phyloP scores from a whole-genome alignment of 2,329 filamentous ascomycete species.

The Venturia effusa region DNA sequence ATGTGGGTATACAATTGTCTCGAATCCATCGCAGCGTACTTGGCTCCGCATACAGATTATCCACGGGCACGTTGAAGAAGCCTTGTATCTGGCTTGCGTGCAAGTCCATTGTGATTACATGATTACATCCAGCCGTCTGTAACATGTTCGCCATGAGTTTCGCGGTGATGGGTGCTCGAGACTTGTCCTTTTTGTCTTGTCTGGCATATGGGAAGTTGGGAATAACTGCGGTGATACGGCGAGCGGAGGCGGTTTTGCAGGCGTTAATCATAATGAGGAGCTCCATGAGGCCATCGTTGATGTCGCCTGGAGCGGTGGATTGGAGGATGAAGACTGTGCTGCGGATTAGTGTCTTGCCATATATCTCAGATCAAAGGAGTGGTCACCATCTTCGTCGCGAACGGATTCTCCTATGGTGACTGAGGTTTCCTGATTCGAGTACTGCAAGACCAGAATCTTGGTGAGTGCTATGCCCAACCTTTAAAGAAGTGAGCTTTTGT shows the following conservation, averaged over 20 bases:
- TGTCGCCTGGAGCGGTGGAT: conserved; percentile 87
- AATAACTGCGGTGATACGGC: conserved; percentile 88
- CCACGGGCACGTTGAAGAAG: conserved; percentile 78
- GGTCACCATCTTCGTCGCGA: conserved; percentile 79
- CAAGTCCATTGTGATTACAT: conserved; percentile 92
- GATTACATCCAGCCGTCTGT: conserved; percentile 84
- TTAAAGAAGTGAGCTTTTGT: conserved; percentile 14
- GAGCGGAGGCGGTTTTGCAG: conserved; percentile 73
- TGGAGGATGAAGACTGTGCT: conserved; percentile 80
- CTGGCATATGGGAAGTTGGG: conserved; percentile 95
- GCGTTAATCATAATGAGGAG: conserved; percentile 97
- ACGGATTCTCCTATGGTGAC: conserved; percentile 95
- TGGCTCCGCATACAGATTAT: conserved; percentile 86
- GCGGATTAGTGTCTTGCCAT: conserved; percentile 7
- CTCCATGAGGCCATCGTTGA: conserved; percentile 98
- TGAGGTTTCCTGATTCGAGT: conserved; percentile 78
- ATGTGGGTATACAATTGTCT: conserved; percentile 64
- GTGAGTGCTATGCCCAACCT: conserved; percentile 69
- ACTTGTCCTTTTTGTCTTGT: conserved; percentile 97
- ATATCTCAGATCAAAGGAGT: conserved; percentile 12
- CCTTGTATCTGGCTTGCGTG: conserved; percentile 91
- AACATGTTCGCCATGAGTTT: conserved; percentile 97
- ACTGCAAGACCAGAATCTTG: conserved; percentile 71
- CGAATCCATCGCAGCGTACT: conserved; percentile 85
- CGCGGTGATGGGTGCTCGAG: conserved; percentile 88